Base-by-base conservation (phyloP, 225 moss, liverwort and hornwort species). In the Rhytidiadelphus loreus region DNA sequence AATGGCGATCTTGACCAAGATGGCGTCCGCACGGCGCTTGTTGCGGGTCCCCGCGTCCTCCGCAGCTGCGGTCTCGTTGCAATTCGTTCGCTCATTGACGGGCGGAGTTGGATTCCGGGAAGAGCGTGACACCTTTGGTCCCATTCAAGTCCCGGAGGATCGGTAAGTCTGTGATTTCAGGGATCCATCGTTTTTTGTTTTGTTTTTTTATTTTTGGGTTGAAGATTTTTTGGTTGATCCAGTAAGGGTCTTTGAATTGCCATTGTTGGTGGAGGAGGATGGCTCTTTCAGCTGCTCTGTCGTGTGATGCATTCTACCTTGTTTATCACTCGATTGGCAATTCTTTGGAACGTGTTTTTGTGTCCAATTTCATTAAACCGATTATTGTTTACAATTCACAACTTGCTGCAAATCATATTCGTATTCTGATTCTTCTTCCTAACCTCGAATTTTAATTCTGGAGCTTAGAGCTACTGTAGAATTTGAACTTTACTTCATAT, bases 121-220 rank as follows among this genome's bases (percentile, higher is more conserved):
- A 77, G 95, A 95, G 92, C 87, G 89, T 50, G 95, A 95, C 85
- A 95, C 92, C 5, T 93, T 95, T 69, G 95, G 95, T 76, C 92
- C 91, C 57, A 81, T 95, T 79, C 88, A 92, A 88, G 95, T 95
- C 13, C 88, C 91, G 2, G 60, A 78, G 32, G 95, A 92, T 89
- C 93, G 93, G 95, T 95, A 59, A 28, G 73, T 57, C 64, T 64
- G 22, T 59, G 12, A 33, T 66, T 64, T 71, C 73, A 66, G 43
- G 64, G 8, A 58, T 78, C 77, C 39, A 24, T 86, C 37, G 20
- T 39, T 55, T 82, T 56, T 55, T 13, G 9, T 37, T 9, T 7
- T 20, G 29, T 2, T 41, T 55, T 24, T n/a, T 46, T 1, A 19
- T 39, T 92, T 52, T 32, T 5, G n/a, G 13, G 16, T 44, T 64